Evolutionary conservation across 1,284 basidiomycete species (phyloP).

Genomic region (Violaceomyces palustris): DNA sequence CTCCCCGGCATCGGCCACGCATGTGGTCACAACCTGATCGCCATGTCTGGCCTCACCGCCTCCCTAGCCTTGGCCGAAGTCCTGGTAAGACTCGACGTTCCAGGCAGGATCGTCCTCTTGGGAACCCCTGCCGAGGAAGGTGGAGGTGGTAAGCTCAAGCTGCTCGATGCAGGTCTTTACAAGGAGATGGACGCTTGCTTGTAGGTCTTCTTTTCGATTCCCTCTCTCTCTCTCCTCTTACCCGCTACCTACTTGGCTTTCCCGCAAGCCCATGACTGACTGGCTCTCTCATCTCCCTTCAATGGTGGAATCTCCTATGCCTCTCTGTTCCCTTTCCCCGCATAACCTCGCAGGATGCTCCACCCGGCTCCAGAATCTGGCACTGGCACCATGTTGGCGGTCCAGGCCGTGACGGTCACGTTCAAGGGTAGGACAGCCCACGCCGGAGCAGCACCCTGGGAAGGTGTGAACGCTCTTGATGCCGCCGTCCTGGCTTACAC

Average conservation of each 20-base stretch:
- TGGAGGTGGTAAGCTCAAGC: constrained; percentile 69
- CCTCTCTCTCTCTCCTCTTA: too few relatives aligned
- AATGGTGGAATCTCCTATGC: too few relatives aligned
- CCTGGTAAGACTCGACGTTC: constrained; percentile 61
- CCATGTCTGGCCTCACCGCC: constrained; percentile 71
- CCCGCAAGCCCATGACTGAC: too few relatives aligned
- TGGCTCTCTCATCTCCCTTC: too few relatives aligned
- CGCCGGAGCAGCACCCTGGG: constrained; percentile 64
- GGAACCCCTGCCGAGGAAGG: constrained; percentile 84
- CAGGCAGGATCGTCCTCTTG: constrained; percentile 70
- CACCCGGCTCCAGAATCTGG: constrained; percentile 54
- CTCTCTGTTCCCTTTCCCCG: too few relatives aligned
- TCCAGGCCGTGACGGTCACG: constrained; percentile 25
- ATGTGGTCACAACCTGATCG: constrained; percentile 79
- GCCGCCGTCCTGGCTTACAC: constrained; percentile 76
- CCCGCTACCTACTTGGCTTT: too few relatives aligned
- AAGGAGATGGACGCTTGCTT: constrained; percentile 70
- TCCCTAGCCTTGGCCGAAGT: constrained; percentile 68
- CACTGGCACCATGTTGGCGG: constrained; percentile 59
- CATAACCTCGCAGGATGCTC: constrained; percentile 58
- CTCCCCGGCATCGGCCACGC: constrained; percentile 58
- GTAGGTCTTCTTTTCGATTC: too few relatives aligned
- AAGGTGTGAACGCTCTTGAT: constrained; percentile 76
- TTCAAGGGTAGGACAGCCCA: constrained; percentile 42
- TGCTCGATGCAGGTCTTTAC: constrained; percentile 70